These are phyloP conservation scores for Bonnemaisonia californica DNA, from an alignment of 31 red algal genomes.

Conservation along the genomic window DNA sequence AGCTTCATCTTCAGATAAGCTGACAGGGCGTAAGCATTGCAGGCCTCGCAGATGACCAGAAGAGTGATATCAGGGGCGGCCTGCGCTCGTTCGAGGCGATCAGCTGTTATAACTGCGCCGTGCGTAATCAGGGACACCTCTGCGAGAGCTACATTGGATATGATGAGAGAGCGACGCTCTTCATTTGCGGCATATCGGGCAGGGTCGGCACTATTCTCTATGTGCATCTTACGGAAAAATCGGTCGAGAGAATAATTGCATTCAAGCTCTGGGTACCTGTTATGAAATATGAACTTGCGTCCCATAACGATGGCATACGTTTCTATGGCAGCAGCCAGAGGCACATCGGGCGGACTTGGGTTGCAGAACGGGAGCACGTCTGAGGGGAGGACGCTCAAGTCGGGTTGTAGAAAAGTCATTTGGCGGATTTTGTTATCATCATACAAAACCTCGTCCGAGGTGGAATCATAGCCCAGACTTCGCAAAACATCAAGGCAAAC, in stretches of 20 bases:
- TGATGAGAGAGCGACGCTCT: constrained; percentile 29
- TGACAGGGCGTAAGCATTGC: constrained; percentile 51
- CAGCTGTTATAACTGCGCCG: constrained; percentile 23
- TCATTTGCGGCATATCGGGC: constrained; percentile 19
- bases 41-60: constrained; percentile 33
- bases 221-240: constrained; percentile 61
- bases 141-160: constrained; percentile 32
- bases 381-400: neutral
- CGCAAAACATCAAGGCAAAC: constrained; percentile 51
- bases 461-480: constrained; percentile 30
- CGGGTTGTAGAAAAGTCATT: neutral
- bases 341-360: neutral
- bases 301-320: constrained; percentile 64
- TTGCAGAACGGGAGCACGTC: neutral
- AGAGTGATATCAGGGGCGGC: constrained; percentile 8
- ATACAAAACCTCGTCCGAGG: constrained; percentile 29
- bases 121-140: constrained; percentile 44
- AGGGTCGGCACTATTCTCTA: constrained; percentile 61
- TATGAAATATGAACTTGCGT: constrained; percentile 72
- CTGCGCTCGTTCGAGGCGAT: constrained; percentile 31
- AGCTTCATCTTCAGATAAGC: constrained; percentile 40
- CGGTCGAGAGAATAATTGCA: constrained; percentile 80
- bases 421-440: constrained; percentile 24
- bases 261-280: constrained; percentile 66
- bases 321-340: constrained; percentile 45